Evolutionary conservation across 2,329 filamentous ascomycete species (phyloP).

Genomic region (Monosporascus sp.): DNA sequence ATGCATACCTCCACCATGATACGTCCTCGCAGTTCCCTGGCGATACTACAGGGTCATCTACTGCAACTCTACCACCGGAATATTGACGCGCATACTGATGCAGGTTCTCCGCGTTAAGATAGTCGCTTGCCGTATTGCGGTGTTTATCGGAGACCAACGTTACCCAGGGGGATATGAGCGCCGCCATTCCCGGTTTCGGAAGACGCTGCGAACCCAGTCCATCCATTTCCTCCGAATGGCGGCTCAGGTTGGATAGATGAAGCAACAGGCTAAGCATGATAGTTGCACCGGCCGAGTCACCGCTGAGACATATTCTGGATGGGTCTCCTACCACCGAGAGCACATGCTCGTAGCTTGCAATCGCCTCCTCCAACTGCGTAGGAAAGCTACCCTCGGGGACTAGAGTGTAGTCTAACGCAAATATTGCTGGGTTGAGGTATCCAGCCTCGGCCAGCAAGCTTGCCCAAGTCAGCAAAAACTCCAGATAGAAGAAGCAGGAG

Average conservation of each 20-base stretch:
- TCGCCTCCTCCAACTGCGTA: conserved; percentile 64
- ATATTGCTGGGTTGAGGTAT: conserved; percentile 71
- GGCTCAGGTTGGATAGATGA: conserved; percentile 49
- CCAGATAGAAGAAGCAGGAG: conserved; percentile 76
- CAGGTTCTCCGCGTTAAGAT: conserved; percentile 61
- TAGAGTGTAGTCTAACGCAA: conserved; percentile 75
- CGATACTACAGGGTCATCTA: conserved; percentile 56
- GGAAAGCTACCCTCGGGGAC: conserved; percentile 72
- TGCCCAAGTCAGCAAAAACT: conserved; percentile 72
- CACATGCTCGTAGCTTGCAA: conserved; percentile 67
- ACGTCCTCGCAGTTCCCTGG: conserved; percentile 65
- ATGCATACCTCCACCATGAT: conserved; percentile 61
- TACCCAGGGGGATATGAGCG: conserved; percentile 77
- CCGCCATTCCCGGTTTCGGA: conserved; percentile 47
- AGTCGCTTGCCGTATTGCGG: conserved; percentile 67
- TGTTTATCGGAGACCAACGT: conserved; percentile 65
- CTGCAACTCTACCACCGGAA: conserved; percentile 42
- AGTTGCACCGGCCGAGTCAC: conserved; percentile 76
- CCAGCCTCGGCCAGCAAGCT: conserved; percentile 58
- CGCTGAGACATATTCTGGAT: conserved; percentile 63
- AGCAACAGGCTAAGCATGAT: conserved; percentile 69
- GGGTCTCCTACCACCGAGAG: conserved; percentile 53
- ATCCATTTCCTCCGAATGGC: conserved; percentile 19
- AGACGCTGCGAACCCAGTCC: conserved; percentile 30
- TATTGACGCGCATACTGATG: conserved; percentile 69